Conservation (phyloP, 805 yeast species). For the Kurtzmaniella cleridarum region DNA sequence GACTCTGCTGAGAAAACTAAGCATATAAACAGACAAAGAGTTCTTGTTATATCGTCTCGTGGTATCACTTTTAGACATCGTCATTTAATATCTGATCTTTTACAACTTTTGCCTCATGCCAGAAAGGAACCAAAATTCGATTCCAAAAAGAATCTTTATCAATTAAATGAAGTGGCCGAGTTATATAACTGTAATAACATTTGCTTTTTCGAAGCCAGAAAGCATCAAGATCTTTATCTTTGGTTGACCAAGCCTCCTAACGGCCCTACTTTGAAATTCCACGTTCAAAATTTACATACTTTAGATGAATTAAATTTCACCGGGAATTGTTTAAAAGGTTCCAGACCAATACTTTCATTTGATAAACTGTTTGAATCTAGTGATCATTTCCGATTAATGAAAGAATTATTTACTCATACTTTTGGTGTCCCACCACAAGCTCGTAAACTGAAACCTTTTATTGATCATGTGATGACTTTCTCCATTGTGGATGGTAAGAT, state of each 20-base stretch:
- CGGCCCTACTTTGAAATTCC: constrained; percentile 94
- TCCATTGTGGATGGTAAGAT: constrained; percentile 88
- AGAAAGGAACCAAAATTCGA: constrained; percentile 96
- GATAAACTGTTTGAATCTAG: constrained; percentile 68
- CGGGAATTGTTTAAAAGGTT: constrained; percentile 92
- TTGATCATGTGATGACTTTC: constrained; percentile 93
- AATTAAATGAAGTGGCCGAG: constrained; percentile 93
- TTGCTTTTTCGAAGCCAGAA: constrained; percentile 90
- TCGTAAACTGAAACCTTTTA: constrained; percentile 87
- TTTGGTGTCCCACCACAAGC: constrained; percentile 96
- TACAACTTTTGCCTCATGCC: constrained; percentile 82
- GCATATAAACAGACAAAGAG: constrained; percentile 81
- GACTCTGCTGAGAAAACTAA: constrained; percentile 43
- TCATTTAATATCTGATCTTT: constrained; percentile 80
- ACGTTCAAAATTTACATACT: constrained; percentile 91
- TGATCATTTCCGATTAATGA: constrained; percentile 65
- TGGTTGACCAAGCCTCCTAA: constrained; percentile 97
- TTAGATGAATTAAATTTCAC: constrained; percentile 94
- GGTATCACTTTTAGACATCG: constrained; percentile 96
- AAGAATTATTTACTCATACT: constrained; percentile 47
- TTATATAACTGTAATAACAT: constrained; percentile 95
- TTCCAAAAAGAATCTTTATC: constrained; percentile 80
- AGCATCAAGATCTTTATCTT: constrained; percentile 89
- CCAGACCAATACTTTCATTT: constrained; percentile 88
- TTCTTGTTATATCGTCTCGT: constrained; percentile 84